A percentile compares a stretch with the other conserved stretches of the same genome.
Conservation (phyloP, 108 stramenopile species). For the Cyclotella cryptica region DNA sequence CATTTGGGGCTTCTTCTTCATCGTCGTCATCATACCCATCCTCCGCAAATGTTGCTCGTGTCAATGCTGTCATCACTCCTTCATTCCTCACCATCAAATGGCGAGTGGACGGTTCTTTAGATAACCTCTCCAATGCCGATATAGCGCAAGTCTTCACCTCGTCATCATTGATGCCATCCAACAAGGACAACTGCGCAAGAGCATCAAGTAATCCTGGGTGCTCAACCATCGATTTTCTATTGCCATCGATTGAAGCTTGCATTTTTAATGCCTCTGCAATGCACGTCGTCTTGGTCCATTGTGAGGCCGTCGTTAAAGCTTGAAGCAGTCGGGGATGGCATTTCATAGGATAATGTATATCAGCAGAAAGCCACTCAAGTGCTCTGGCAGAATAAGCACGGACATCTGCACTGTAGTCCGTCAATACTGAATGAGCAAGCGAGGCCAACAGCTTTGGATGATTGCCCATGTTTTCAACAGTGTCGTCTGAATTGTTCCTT, state of each 20-base stretch:
- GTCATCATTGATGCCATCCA: slow-evolving; percentile 51
- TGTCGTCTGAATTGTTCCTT: slow-evolving; percentile 49
- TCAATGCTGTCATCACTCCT: slow-evolving; percentile 54
- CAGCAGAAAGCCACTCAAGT: slow-evolving; percentile 52
- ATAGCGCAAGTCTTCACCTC: slow-evolving; percentile 53
- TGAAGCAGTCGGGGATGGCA: slow-evolving; percentile 40
- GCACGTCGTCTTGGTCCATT: slow-evolving; percentile 56
- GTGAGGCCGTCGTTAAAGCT: slow-evolving; percentile 47
- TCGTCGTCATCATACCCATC: slow-evolving; percentile 17
- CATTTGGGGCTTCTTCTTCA: slow-evolving; percentile 20
- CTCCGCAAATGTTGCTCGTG: slow-evolving; percentile 48
- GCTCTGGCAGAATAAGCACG: slow-evolving; percentile 51
- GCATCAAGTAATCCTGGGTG: slow-evolving; percentile 50
- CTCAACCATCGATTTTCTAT: slow-evolving; percentile 47
- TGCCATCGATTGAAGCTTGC: slow-evolving; percentile 46
- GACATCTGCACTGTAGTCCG: slow-evolving; percentile 54
- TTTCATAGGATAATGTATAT: slow-evolving; percentile 48
- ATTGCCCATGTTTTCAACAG: slow-evolving; percentile 49
- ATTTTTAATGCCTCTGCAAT: slow-evolving; percentile 51
- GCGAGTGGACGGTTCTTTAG: slow-evolving; percentile 40
- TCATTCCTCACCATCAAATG: slow-evolving; percentile 46
- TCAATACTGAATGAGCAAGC: slow-evolving; percentile 52
- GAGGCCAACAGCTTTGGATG: slow-evolving; percentile 48
- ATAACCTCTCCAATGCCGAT: slow-evolving; percentile 39
- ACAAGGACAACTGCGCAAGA: slow-evolving; percentile 41